These are phyloP conservation scores for Zasmidium cellare DNA, from an alignment of 2,329 filamentous ascomycete genomes.

Conservation along the genomic window DNA sequence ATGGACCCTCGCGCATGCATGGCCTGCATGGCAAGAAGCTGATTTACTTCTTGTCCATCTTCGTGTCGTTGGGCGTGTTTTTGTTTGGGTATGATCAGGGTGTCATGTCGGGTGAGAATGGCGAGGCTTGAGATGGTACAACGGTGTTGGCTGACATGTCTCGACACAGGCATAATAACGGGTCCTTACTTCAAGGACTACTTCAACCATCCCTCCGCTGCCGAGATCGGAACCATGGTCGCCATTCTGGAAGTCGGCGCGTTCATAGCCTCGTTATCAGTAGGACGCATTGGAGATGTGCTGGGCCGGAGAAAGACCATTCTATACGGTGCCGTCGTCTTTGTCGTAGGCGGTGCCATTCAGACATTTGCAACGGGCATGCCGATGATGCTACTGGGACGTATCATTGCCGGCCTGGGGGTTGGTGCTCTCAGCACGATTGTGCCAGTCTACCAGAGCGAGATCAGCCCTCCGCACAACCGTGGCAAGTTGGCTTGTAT, in stretches of 20 bases:
- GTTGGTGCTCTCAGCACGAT: slow-evolving; percentile 54
- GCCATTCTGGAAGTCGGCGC: slow-evolving; percentile 94
- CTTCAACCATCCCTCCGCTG: slow-evolving; percentile 83
- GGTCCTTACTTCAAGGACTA: slow-evolving; percentile 87
- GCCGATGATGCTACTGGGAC: slow-evolving; percentile 72
- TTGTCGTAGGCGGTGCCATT: slow-evolving; percentile 78
- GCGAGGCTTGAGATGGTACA: too few species aligned
- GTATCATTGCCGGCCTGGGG: slow-evolving; percentile 53
- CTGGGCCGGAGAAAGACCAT: slow-evolving; percentile 89
- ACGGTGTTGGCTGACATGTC: too few species aligned
- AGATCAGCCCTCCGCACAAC: slow-evolving; percentile 86
- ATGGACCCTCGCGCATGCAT: slow-evolving; percentile 70
- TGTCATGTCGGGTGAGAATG: slow-evolving; percentile 68
- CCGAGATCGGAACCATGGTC: slow-evolving; percentile 94
- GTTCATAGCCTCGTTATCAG: slow-evolving; percentile 81
- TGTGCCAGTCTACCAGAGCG: slow-evolving; percentile 55
- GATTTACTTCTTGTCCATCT: slow-evolving; percentile 63
- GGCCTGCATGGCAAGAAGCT: slow-evolving; percentile 95
- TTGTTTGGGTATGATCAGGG: slow-evolving; percentile 89
- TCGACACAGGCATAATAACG: slow-evolving; percentile 53
- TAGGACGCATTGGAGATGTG: slow-evolving; percentile 87
- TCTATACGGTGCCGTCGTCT: slow-evolving; percentile 87
- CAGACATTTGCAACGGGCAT: slow-evolving; percentile 82
- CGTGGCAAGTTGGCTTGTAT: slow-evolving; percentile 94
- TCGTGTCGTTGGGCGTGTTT: slow-evolving; percentile 68